Evolutionary conservation across 2,329 filamentous ascomycete species (phyloP).

Genomic region (Mycosphaerella arachidis): DNA sequence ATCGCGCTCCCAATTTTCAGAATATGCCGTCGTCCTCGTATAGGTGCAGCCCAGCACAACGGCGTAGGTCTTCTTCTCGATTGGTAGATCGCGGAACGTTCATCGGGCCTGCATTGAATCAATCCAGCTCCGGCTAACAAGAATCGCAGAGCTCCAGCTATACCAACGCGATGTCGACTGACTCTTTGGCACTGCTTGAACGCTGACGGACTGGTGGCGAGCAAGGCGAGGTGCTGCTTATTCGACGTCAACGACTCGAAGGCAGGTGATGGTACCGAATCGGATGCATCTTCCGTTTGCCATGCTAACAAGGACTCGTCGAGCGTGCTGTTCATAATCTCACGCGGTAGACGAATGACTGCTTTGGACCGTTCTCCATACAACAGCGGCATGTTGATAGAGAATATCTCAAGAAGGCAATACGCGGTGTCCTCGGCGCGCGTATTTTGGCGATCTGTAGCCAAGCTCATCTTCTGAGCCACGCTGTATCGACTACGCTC

Average conservation of each 20-base stretch:
- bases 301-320: constrained; percentile 1
- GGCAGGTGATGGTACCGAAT: background rate
- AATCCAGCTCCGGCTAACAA: background rate
- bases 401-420: constrained; percentile 42
- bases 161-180: background rate
- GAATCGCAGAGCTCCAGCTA: background rate
- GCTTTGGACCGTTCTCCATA: constrained; percentile 2
- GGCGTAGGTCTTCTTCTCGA: background rate
- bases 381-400: constrained; percentile 35
- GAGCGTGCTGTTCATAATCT: background rate
- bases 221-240: background rate
- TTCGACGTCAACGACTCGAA: background rate
- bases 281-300: background rate
- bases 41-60: background rate
- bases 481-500: background rate
- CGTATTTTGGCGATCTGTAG: constrained; percentile 4
- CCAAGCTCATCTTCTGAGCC: constrained; percentile 12
- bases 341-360: background rate
- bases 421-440: constrained; percentile 43
- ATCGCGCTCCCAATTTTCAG: background rate
- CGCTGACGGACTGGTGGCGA: background rate
- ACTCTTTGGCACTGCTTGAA: background rate
- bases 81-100: background rate
- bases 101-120: background rate
- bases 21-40: background rate